These are phyloP conservation scores for Phellinidium pouzarii DNA, from an alignment of 1,284 basidiomycete species.

Conservation along the genomic window DNA sequence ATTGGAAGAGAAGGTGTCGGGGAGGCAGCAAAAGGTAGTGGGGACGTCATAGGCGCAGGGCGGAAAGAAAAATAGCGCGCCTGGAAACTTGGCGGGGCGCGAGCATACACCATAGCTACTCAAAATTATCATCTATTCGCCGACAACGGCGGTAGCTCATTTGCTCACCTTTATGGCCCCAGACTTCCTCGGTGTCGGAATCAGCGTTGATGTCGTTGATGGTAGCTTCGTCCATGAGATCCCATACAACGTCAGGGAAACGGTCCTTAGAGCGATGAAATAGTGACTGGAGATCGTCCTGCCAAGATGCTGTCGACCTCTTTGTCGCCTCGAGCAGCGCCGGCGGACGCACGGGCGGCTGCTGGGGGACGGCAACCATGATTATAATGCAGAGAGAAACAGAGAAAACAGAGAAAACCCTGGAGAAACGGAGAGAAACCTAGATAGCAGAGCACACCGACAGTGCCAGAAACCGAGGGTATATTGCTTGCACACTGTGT, in stretches of 20 bases:
- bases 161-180: slow-evolving; percentile 82
- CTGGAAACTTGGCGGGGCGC: slow-evolving; percentile 84
- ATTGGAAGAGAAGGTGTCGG: slow-evolving; percentile 41
- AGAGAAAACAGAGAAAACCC: slow-evolving; percentile 1
- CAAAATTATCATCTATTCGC: neutral
- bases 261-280: slow-evolving; percentile 77
- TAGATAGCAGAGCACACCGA: neutral
- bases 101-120: slow-evolving; percentile 86
- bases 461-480: slow-evolving; percentile 3
- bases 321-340: slow-evolving; percentile 57
- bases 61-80: slow-evolving; percentile 75
- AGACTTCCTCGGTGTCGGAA: slow-evolving; percentile 50
- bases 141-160: neutral
- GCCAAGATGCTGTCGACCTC: slow-evolving; percentile 65
- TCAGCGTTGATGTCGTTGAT: slow-evolving; percentile 31
- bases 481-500: slow-evolving; percentile 5
- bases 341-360: slow-evolving; percentile 35
- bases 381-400: neutral
- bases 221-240: slow-evolving; percentile 50
- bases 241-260: slow-evolving; percentile 93
- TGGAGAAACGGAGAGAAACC: neutral
- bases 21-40: slow-evolving; percentile 50
- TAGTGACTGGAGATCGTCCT: slow-evolving; percentile 66
- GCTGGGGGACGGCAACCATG: slow-evolving; percentile 12
- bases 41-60: slow-evolving; percentile 47